phyloP scores from a whole-genome alignment of 2,329 filamentous ascomycete species.

The Fusarium mangiferae region DNA sequence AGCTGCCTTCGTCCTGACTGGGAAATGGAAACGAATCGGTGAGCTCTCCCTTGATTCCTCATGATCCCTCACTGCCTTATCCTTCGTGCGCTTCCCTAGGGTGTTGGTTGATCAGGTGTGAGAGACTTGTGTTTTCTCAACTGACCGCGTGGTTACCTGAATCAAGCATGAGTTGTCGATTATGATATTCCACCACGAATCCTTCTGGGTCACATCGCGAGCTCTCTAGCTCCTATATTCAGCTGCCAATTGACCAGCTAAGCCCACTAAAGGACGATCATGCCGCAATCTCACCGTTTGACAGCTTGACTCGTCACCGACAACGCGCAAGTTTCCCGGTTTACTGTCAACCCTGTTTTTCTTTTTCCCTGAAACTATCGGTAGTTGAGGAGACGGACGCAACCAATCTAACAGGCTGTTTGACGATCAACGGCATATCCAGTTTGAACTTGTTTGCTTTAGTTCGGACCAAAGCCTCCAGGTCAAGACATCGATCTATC shows the following conservation, averaged over 20 bases:
- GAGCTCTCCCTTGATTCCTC: background rate
- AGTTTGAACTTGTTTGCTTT: background rate
- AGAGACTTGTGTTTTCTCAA: background rate
- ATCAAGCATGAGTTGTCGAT: conserved; percentile 16
- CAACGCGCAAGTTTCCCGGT: conserved; percentile 4
- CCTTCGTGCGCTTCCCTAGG: background rate
- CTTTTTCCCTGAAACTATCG: conserved; percentile 13
- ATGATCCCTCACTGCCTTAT: background rate
- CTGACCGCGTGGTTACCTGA: background rate
- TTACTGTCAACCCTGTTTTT: conserved; percentile 16
- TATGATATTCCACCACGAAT: conserved; percentile 16
- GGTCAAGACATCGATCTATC: background rate
- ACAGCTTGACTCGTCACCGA: conserved; percentile 33
- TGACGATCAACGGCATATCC: background rate
- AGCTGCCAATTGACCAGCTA: conserved; percentile 8
- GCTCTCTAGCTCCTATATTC: conserved; percentile 9
- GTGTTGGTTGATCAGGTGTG: background rate
- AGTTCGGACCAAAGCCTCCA: background rate
- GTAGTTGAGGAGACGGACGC: conserved; percentile 10
- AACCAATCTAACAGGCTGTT: background rate
- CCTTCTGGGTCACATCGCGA: conserved; percentile 24
- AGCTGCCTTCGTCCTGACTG: background rate
- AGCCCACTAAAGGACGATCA: conserved; percentile 24
- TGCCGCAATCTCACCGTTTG: conserved; percentile 21
- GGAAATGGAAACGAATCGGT: background rate